Percentiles rank a stretch among this genome's conserved stretches.
phyloP scores from a whole-genome alignment of 23 red algal genomes.

The Pyropia yezoensis region DNA sequence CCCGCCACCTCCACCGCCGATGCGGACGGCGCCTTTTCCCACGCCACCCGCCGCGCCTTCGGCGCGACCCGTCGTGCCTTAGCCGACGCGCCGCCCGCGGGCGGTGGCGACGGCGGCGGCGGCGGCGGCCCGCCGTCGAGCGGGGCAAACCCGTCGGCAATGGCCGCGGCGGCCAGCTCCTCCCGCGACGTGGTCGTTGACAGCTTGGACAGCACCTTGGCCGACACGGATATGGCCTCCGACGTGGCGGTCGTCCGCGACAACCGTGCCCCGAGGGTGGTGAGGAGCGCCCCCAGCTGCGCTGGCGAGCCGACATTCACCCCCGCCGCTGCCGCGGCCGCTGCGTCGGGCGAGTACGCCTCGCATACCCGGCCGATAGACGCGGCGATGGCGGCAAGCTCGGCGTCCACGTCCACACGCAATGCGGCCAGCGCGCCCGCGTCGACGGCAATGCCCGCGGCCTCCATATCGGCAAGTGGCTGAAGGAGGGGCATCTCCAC shows the following conservation, averaged over 20 bases:
- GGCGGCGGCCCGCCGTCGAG: not conserved
- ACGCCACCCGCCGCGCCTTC: not conserved
- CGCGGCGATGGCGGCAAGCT: too few relatives aligned
- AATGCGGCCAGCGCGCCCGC: not conserved
- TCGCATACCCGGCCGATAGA: not conserved
- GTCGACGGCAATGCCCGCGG: conserved; percentile 14
- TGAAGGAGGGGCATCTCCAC: conserved; percentile 33
- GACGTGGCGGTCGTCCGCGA: not conserved
- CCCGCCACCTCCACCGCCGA: conserved; percentile 1
- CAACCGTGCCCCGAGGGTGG: not conserved
- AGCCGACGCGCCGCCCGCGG: not conserved
- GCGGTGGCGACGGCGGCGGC: not conserved
- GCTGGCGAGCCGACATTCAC: conserved; percentile 1
- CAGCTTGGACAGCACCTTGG: not conserved
- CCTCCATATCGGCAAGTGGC: conserved; percentile 33
- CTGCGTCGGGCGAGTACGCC: not conserved
- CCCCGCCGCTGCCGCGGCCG: not conserved
- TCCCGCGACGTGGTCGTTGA: not conserved
- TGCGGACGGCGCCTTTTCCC: not conserved
- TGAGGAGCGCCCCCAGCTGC: conserved; percentile 5
- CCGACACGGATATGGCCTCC: not conserved
- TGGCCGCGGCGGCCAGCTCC: not conserved
- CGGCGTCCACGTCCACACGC: not conserved
- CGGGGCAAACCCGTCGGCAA: not conserved
- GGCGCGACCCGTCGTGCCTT: not conserved